phyloP scores from a whole-genome alignment of 805 yeast genomes.

The Saccharomyces mikatae region DNA sequence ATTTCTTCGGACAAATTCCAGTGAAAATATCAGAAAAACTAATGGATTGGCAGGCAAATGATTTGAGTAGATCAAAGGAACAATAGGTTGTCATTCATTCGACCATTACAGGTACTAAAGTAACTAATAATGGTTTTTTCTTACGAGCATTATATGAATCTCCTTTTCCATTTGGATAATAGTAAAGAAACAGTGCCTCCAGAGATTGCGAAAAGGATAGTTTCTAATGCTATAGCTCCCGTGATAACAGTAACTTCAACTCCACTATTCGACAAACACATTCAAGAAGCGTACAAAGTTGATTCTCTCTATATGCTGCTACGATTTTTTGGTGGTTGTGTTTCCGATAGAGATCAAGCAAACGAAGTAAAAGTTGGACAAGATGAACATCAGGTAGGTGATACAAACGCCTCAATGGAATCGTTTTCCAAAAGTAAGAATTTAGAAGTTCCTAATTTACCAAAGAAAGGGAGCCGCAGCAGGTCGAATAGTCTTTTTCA shows the following conservation, averaged over 20 bases:
- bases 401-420: not conserved
- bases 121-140: slow-evolving; percentile 6
- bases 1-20: not conserved
- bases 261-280: slow-evolving; percentile 22
- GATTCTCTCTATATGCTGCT: slow-evolving; percentile 28
- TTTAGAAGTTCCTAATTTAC: not conserved
- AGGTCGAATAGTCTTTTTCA: slow-evolving; percentile 29
- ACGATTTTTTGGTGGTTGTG: slow-evolving; percentile 29
- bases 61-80: not conserved
- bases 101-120: not conserved
- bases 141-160: slow-evolving; percentile 28
- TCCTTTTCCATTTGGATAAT: slow-evolving; percentile 22
- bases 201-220: slow-evolving; percentile 27
- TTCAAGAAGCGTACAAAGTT: slow-evolving; percentile 17
- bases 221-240: slow-evolving; percentile 29
- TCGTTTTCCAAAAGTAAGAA: slow-evolving; percentile 1
- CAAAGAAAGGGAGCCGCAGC: slow-evolving; percentile 12
- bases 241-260: slow-evolving; percentile 28
- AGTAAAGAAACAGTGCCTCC: slow-evolving; percentile 23
- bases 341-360: slow-evolving; percentile 29
- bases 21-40: not conserved
- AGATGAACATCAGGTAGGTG: not conserved
- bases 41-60: not conserved
- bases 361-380: slow-evolving; percentile 9
- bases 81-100: not conserved